Evolutionary conservation across 2,329 filamentous ascomycete species (phyloP), one percentile per base, ranked within the genome.

Genomic region (Stagonosporopsis tanaceti): DNA sequence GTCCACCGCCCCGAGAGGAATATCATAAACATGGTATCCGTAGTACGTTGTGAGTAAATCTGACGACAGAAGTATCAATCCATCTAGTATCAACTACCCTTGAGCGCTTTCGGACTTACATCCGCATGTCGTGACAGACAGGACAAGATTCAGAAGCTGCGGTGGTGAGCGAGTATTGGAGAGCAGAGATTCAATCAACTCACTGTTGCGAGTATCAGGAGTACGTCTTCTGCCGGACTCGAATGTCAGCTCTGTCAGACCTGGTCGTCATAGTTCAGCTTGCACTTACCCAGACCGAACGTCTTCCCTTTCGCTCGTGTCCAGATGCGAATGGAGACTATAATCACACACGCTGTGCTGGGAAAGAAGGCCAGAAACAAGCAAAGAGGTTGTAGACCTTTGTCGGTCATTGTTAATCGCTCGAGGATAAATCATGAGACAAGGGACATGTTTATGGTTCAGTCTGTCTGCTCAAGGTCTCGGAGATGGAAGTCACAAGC

Each of bases 21-120:
- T 65, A 20, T 65, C 57, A 24, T 40, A 44, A 22, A 24, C 41
- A 39, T 61, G 62, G 28, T 67, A 66, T n/a, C 61, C 64, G 44
- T 59, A 61, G 41, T 61, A 61, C 1, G 50, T 14, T 11, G 53
- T 51, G 9, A 57, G 35, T 5, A 61, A 51, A 24, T 61, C 57
- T 60, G 11, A 5, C 9, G 22, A 20, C 11, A 12, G 2, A 12
- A 8, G 5, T 8, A 11, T 47, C 14, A 47, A 30, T 30, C 37
- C 7, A 1, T 44, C 25, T 7, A 4, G 40, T 17, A 7, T 4
- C 24, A 14, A 15, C n/a, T n/a, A n/a, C 14, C 12, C 32, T 35
- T 9, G 6, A 4, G 2, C 17, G n/a, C 37, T n/a, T 7, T 20
- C 11, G 37, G 22, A 47, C 51, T 50, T 48, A 52, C 57, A 60